Evolutionary conservation across 352 stramenopile genomes (phyloP).

Genomic region (Blastocystis sp.): DNA sequence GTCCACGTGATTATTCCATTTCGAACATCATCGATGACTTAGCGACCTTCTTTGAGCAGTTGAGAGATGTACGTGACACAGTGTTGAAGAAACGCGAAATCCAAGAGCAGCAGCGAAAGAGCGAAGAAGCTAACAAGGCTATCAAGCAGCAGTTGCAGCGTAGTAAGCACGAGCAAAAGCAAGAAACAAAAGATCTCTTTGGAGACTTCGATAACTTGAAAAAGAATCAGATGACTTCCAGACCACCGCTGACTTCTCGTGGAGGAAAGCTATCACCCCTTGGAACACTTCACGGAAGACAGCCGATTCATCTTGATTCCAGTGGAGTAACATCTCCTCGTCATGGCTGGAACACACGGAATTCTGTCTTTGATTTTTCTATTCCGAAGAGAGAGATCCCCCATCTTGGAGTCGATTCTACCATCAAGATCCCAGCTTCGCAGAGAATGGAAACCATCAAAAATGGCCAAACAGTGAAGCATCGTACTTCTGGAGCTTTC

Average conservation of each 20-base stretch:
- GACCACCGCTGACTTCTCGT: not conserved
- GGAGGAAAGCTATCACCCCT: not conserved
- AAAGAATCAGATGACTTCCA: not conserved
- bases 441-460: not conserved
- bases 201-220: not conserved
- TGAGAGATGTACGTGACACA: not conserved
- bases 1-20: not conserved
- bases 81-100: not conserved
- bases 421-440: not conserved
- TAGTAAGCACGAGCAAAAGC: not conserved
- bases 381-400: not conserved
- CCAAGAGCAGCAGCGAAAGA: not conserved
- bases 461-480: not conserved
- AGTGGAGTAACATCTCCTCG: not conserved
- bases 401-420: not conserved
- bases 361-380: not conserved
- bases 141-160: not conserved
- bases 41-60: slow-evolving; percentile 17
- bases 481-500: not conserved
- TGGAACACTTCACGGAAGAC: not conserved
- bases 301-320: not conserved
- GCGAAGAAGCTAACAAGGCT: not conserved
- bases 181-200: not conserved
- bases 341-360: not conserved
- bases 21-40: slow-evolving; percentile 11